phyloP scores from a whole-genome alignment of 2,329 filamentous ascomycete species.

The Colletotrichum sp. region DNA sequence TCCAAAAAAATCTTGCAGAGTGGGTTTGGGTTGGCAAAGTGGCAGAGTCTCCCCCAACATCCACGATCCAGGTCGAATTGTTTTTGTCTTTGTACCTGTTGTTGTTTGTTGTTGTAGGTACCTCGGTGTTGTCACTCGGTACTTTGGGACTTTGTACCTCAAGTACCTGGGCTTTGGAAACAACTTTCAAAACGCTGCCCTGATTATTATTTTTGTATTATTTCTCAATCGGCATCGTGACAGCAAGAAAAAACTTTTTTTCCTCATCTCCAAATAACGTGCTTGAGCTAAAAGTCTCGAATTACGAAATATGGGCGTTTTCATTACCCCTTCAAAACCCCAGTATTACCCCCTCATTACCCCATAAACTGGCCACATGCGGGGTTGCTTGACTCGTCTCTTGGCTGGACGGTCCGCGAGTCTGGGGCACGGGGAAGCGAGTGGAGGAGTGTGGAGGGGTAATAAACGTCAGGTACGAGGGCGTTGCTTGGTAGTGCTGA shows the following conservation, averaged over 20 bases:
- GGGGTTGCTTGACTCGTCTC: constrained; percentile 19
- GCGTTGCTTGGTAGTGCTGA: not conserved
- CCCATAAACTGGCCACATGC: constrained; percentile 21
- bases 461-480: not conserved
- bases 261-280: constrained; percentile 8
- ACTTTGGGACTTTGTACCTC: not conserved
- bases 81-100: not conserved
- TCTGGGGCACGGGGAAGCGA: constrained; percentile 10
- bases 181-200: not conserved
- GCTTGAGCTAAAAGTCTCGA: constrained; percentile 13
- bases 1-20: not conserved
- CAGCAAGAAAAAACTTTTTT: not conserved
- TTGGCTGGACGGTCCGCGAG: constrained; percentile 6
- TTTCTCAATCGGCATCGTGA: constrained; percentile 2
- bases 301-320: constrained; percentile 20
- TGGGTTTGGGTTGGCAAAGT: not conserved
- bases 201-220: not conserved
- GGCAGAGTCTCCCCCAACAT: not conserved
- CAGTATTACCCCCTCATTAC: constrained; percentile 21
- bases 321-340: constrained; percentile 21
- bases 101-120: not conserved
- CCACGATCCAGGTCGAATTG: not conserved
- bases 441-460: not conserved
- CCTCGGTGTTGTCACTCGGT: not conserved
- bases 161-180: not conserved